Conservation (phyloP, 495 filamentous ascomycete genomes). For the Jackrogersella minutella region DNA sequence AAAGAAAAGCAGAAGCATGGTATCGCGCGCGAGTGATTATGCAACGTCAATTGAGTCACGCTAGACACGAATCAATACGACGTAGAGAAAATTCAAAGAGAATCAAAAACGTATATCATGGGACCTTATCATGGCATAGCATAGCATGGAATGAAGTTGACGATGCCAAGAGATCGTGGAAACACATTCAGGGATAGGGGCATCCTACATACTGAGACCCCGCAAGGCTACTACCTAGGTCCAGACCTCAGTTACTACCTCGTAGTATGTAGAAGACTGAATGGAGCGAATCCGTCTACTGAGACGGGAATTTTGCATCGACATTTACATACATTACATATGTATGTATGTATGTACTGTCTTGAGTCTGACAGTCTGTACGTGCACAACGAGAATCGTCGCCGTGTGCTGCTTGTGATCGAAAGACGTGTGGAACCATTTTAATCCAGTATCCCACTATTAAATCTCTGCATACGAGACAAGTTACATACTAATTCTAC, state of each 20-base stretch:
- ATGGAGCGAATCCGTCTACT: slow-evolving; percentile 23
- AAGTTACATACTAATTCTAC: background rate
- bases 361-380: no score
- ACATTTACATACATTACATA: no score
- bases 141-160: background rate
- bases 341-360: no score
- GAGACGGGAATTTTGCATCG: slow-evolving; percentile 10
- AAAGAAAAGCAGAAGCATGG: background rate
- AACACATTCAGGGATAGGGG: slow-evolving; percentile 5
- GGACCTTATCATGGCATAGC: background rate
- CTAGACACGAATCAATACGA: slow-evolving; percentile 15
- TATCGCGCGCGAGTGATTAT: slow-evolving; percentile 13
- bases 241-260: background rate
- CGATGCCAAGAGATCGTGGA: background rate
- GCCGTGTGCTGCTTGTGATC: slow-evolving; percentile 11
- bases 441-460: slow-evolving; percentile 6
- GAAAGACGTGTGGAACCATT: background rate
- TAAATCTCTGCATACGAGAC: slow-evolving; percentile 11
- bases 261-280: background rate
- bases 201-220: background rate
- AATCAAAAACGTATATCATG: background rate
- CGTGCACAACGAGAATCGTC: background rate
- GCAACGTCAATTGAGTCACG: slow-evolving; percentile 21
- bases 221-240: background rate
- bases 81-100: slow-evolving; percentile 1